These are phyloP conservation scores for Phytopythium chamaehyphon DNA, from an alignment of 352 stramenopile genomes.

Conservation along the genomic window DNA sequence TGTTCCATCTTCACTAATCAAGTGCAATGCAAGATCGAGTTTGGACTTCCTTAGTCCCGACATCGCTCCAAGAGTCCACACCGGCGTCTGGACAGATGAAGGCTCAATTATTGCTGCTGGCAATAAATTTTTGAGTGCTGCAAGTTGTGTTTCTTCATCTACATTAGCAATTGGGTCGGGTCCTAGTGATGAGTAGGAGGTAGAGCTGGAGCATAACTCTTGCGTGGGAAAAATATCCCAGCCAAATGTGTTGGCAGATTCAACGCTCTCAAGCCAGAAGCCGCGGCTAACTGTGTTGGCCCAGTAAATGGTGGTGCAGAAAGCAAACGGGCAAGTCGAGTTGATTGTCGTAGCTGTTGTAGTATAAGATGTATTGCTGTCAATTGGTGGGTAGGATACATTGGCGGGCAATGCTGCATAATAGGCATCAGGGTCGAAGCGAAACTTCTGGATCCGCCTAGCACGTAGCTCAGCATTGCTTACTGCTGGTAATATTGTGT, in stretches of 20 bases:
- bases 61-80: constrained; percentile 36
- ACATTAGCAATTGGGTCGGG: background rate
- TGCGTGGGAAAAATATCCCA: constrained; percentile 39
- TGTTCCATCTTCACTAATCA: constrained; percentile 36
- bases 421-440: constrained; percentile 25
- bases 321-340: constrained; percentile 16
- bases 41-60: constrained; percentile 6
- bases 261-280: constrained; percentile 54
- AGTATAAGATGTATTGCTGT: constrained; percentile 7
- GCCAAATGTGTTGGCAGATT: constrained; percentile 30
- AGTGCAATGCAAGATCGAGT: constrained; percentile 41
- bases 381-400: constrained; percentile 19
- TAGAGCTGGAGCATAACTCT: constrained; percentile 20
- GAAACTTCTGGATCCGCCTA: constrained; percentile 37
- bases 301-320: constrained; percentile 46
- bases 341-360: constrained; percentile 8
- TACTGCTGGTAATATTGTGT: constrained; percentile 21
- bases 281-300: constrained; percentile 27
- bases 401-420: constrained; percentile 14
- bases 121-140: background rate
- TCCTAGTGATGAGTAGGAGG: constrained; percentile 12
- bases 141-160: constrained; percentile 2
- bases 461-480: constrained; percentile 27
- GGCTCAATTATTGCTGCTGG: constrained; percentile 21
- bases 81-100: constrained; percentile 23